These are phyloP conservation scores for Metarhizium rileyi DNA, from an alignment of 2,329 filamentous ascomycete species.

Conservation along the genomic window DNA sequence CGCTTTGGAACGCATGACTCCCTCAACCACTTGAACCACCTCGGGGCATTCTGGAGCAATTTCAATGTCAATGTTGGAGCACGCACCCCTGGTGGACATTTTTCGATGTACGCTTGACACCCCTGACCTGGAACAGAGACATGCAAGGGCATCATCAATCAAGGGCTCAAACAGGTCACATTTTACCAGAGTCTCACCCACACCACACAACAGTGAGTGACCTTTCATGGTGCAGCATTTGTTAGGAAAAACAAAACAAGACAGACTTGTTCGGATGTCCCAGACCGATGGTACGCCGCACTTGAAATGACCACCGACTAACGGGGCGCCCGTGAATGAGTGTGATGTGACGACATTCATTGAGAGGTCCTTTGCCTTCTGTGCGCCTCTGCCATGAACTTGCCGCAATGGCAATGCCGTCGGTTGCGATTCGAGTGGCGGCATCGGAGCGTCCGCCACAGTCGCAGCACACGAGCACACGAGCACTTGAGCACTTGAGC, in stretches of 20 bases:
- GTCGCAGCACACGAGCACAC: background rate
- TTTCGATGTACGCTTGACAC: background rate
- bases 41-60: no score
- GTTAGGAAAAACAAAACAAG: background rate
- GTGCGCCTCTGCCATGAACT: background rate
- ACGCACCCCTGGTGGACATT: background rate
- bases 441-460: slow-evolving; percentile 3
- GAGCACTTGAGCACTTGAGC: no score
- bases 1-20: no score
- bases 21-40: no score
- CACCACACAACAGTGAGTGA: background rate
- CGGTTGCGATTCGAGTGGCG: background rate
- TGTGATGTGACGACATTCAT: background rate
- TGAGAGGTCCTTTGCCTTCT: background rate
- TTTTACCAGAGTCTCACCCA: slow-evolving; percentile 4
- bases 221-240: background rate
- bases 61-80: no score
- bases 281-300: background rate
- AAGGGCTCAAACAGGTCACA: slow-evolving; percentile 4
- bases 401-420: slow-evolving; percentile 2
- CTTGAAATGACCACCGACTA: background rate
- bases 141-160: slow-evolving; percentile 12
- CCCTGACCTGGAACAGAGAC: slow-evolving; percentile 10
- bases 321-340: background rate
- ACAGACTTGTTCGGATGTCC: background rate